These are phyloP conservation scores for Biscutella laevigata DNA, from an alignment of 441 rosid species.

Conservation along the genomic window DNA sequence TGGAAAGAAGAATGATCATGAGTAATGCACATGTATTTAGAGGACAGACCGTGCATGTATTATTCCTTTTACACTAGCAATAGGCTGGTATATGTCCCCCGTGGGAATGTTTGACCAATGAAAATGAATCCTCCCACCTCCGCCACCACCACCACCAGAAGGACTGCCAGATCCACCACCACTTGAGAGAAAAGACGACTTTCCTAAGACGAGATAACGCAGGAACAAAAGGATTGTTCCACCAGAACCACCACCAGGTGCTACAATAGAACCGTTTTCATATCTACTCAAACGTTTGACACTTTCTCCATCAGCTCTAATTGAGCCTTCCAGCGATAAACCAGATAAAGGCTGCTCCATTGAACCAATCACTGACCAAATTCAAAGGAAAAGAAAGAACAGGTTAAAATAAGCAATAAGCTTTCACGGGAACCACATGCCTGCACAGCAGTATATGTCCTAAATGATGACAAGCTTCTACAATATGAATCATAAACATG, in stretches of 20 bases:
- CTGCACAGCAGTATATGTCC: conserved; percentile 7
- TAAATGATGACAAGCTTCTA: conserved; percentile 12
- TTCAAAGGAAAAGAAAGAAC: conserved; percentile 20
- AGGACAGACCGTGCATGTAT: conserved; percentile 58
- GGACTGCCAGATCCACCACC: conserved; percentile 85
- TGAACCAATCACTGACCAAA: conserved; percentile 85
- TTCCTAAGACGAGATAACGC: conserved; percentile 48
- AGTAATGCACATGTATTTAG: conserved; percentile 1
- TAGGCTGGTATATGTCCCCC: conserved; percentile 98
- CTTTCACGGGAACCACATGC: conserved; percentile 1
- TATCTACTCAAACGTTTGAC: conserved; percentile 27
- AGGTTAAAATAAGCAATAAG: conserved; percentile 14
- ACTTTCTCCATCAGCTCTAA: conserved; percentile 85
- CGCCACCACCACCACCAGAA: conserved; percentile 90
- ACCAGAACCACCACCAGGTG: conserved; percentile 98
- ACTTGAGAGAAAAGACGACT: conserved; percentile 75
- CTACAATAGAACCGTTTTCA: conserved; percentile 34
- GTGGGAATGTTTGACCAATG: conserved; percentile 98
- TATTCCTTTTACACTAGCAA: conserved; percentile 76
- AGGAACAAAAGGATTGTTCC: conserved; percentile 86
- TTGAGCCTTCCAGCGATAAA: conserved; percentile 68
- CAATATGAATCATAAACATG: neutral
- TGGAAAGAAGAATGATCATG: neutral
- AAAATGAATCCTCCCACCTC: conserved; percentile 99
- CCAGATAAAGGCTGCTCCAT: conserved; percentile 85